Conservation (phyloP, 768 basidiomycete species). For the Lentinula detonsa region DNA sequence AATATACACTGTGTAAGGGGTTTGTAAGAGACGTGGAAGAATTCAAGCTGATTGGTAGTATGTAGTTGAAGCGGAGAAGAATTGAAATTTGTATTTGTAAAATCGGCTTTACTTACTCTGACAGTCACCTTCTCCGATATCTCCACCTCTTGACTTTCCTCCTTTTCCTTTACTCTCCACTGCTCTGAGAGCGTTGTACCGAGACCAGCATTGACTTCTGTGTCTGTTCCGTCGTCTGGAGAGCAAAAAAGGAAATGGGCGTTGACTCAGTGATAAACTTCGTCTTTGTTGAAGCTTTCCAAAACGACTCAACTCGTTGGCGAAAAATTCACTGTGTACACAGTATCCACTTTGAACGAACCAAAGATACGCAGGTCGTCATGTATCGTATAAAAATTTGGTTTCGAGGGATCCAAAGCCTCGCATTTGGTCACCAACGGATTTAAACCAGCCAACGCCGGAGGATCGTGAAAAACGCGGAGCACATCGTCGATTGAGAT, state of each 20-base stretch:
- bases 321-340: slow-evolving; percentile 17
- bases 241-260: not conserved
- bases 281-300: too few species aligned
- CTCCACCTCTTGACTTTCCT: slow-evolving; percentile 13
- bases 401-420: slow-evolving; percentile 15
- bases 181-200: slow-evolving; percentile 19
- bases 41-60: too few species aligned
- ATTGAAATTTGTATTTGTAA: too few species aligned
- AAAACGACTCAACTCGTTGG: not conserved
- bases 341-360: slow-evolving; percentile 17
- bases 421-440: slow-evolving; percentile 21
- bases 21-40: too few species aligned
- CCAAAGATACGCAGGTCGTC: slow-evolving; percentile 23
- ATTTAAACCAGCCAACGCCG: slow-evolving; percentile 20
- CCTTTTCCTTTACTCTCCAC: slow-evolving; percentile 13
- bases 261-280: too few species aligned
- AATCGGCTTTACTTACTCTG: slow-evolving; percentile 15
- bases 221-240: slow-evolving; percentile 19
- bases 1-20: slow-evolving; percentile 20
- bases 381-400: slow-evolving; percentile 21
- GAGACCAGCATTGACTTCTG: slow-evolving; percentile 16
- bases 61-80: not conserved
- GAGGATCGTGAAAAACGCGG: slow-evolving; percentile 26
- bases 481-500: slow-evolving; percentile 16
- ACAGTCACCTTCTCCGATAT: slow-evolving; percentile 21